phyloP scores from a whole-genome alignment of 352 stramenopile species.

The Phytopythium litorale region DNA sequence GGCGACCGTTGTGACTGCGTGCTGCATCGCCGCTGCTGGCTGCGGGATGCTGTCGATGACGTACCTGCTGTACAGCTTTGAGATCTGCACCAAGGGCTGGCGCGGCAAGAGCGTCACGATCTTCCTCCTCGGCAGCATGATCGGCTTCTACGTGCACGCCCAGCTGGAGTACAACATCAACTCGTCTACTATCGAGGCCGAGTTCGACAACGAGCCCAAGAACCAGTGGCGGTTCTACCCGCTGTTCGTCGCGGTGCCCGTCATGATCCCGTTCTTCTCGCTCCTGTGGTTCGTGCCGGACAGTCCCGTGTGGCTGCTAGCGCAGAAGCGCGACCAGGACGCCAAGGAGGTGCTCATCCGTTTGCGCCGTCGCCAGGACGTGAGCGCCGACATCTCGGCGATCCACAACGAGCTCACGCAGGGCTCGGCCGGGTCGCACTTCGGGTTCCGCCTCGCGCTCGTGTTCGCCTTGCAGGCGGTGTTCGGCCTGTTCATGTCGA shows the following conservation, averaged over 20 bases:
- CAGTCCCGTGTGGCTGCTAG: slow-evolving; percentile 72
- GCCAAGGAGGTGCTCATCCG: slow-evolving; percentile 49
- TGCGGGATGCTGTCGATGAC: slow-evolving; percentile 70
- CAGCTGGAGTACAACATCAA: slow-evolving; percentile 57
- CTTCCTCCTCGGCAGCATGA: slow-evolving; percentile 70
- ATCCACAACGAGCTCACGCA: slow-evolving; percentile 56
- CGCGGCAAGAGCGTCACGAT: slow-evolving; percentile 81
- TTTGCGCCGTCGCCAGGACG: slow-evolving; percentile 64
- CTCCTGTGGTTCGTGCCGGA: slow-evolving; percentile 73
- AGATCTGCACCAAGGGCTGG: slow-evolving; percentile 87
- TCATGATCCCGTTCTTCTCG: slow-evolving; percentile 53
- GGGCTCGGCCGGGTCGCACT: slow-evolving; percentile 41
- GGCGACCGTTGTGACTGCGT: slow-evolving; percentile 46
- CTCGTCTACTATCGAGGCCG: slow-evolving; percentile 24
- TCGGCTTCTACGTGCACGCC: slow-evolving; percentile 66
- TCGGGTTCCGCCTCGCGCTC: slow-evolving; percentile 61
- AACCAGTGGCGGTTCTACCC: slow-evolving; percentile 66
- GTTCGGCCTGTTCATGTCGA: slow-evolving; percentile 66
- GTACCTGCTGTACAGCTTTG: slow-evolving; percentile 76
- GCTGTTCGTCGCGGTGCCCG: slow-evolving; percentile 51
- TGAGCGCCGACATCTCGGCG: slow-evolving; percentile 50
- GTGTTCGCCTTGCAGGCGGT: slow-evolving; percentile 58
- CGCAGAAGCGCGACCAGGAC: slow-evolving; percentile 49
- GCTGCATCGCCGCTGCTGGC: slow-evolving; percentile 47
- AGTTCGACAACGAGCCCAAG: slow-evolving; percentile 32